phyloP scores from a whole-genome alignment of 805 yeast genomes.

The Starmerella khaoyaiensis region DNA sequence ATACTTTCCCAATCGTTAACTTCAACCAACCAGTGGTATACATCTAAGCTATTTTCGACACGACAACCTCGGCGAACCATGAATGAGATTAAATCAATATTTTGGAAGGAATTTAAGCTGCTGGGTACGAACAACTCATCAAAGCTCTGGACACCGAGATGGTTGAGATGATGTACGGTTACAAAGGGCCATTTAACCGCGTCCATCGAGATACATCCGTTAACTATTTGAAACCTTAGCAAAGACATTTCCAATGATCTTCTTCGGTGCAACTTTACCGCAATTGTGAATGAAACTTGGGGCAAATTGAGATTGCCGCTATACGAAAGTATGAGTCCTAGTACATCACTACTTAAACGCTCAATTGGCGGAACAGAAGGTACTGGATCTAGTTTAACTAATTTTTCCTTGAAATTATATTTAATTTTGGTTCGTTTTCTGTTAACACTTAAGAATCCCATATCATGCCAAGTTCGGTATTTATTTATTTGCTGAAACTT shows the following conservation, averaged over 20 bases:
- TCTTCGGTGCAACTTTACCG: slow-evolving; percentile 24
- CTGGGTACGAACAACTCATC: slow-evolving; percentile 50
- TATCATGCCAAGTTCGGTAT: too few species aligned
- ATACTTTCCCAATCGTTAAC: slow-evolving; percentile 5
- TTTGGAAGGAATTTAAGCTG: slow-evolving; percentile 41
- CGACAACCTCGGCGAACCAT: slow-evolving; percentile 18
- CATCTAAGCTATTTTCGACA: slow-evolving; percentile 12
- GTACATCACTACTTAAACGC: slow-evolving; percentile 34
- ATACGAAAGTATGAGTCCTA: slow-evolving; percentile 31
- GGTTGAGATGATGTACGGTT: slow-evolving; percentile 21
- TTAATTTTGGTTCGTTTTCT: background rate
- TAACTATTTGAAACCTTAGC: slow-evolving; percentile 16
- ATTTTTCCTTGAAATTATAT: slow-evolving; percentile 7
- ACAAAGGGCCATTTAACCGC: slow-evolving; percentile 22
- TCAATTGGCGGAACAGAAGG: slow-evolving; percentile 7
- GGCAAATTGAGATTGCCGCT: slow-evolving; percentile 32
- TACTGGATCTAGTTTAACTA: background rate
- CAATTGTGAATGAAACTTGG: slow-evolving; percentile 27
- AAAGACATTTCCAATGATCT: slow-evolving; percentile 19
- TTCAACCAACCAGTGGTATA: slow-evolving; percentile 8
- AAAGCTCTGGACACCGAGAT: slow-evolving; percentile 59
- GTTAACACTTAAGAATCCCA: slow-evolving; percentile 15
- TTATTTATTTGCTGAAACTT: too few species aligned
- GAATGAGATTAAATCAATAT: slow-evolving; percentile 22
- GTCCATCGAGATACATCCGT: slow-evolving; percentile 16